Evolutionary conservation across 2,329 filamentous ascomycete species (phyloP).

Genomic region (Dothideomycetes sp.): DNA sequence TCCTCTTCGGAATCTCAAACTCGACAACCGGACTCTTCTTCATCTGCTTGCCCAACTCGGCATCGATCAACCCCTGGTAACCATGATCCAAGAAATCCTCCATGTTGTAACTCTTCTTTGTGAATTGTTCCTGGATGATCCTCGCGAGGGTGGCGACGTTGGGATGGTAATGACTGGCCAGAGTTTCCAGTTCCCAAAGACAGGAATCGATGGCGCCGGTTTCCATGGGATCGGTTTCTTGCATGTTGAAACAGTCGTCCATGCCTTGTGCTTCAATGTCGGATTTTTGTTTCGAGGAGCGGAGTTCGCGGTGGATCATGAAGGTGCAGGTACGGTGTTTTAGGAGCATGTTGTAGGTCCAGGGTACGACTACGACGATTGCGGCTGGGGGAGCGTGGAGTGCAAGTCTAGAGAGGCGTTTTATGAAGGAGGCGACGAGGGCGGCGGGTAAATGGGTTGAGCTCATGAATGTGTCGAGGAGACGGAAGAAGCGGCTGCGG

Average conservation of each 20-base stretch:
- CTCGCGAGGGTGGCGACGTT: constrained; percentile 91
- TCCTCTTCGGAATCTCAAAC: constrained; percentile 83
- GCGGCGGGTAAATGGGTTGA: constrained; percentile 88
- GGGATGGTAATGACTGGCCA: constrained; percentile 91
- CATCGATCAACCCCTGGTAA: constrained; percentile 74
- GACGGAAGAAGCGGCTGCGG: constrained; percentile 83
- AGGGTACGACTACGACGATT: constrained; percentile 81
- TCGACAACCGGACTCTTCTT: constrained; percentile 85
- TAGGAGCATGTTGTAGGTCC: constrained; percentile 91
- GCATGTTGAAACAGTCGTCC: constrained; percentile 67
- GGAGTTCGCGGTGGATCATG: constrained; percentile 72
- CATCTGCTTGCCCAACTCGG: constrained; percentile 71
- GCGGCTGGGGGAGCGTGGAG: constrained; percentile 84
- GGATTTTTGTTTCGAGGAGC: constrained; percentile 49
- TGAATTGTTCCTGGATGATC: constrained; percentile 94
- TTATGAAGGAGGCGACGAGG: constrained; percentile 91
- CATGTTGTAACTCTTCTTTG: constrained; percentile 87
- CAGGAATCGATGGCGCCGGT: constrained; percentile 85
- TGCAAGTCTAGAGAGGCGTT: constrained; percentile 74
- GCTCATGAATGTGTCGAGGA: constrained; percentile 80
- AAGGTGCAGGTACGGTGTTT: constrained; percentile 85
- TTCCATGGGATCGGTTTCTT: constrained; percentile 72
- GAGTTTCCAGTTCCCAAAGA: constrained; percentile 86
- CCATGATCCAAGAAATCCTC: constrained; percentile 96
- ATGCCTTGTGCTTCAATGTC: constrained; percentile 53